Evolutionary conservation across 129 eudicot species (phyloP).

Genomic region (Pittosporum tobira): DNA sequence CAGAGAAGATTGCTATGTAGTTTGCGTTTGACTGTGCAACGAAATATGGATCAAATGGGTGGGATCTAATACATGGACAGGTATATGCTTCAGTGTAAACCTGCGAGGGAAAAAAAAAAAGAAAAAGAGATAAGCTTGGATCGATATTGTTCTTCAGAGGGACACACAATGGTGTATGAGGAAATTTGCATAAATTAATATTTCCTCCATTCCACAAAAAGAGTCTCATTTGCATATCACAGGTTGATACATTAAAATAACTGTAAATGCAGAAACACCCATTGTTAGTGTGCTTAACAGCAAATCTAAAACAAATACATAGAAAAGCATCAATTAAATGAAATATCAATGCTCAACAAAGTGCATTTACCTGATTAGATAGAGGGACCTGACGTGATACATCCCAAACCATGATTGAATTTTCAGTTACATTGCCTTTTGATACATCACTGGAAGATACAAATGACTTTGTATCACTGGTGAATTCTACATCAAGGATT

Average conservation of each 20-base stretch:
- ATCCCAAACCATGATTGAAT: slow-evolving; percentile 87
- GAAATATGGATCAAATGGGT: slow-evolving; percentile 69
- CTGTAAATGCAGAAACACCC: too few species aligned
- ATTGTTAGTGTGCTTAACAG: too few species aligned
- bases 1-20: slow-evolving; percentile 76
- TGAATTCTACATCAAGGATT: slow-evolving; percentile 82
- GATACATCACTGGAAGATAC: slow-evolving; percentile 93
- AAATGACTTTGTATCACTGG: slow-evolving; percentile 44
- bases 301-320: not conserved
- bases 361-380: slow-evolving; percentile 71
- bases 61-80: slow-evolving; percentile 75
- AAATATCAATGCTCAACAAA: not conserved
- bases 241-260: too few species aligned
- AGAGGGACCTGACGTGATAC: slow-evolving; percentile 69
- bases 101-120: slow-evolving; percentile 24
- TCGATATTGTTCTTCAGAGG: not conserved
- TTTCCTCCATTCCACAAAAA: too few species aligned
- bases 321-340: not conserved
- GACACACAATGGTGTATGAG: not conserved
- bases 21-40: slow-evolving; percentile 86
- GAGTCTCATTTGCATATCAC: too few species aligned
- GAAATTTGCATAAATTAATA: not conserved
- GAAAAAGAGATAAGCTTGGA: not conserved
- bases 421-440: slow-evolving; percentile 73
- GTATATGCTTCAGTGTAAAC: slow-evolving; percentile 87